These are phyloP conservation scores for Ceratorhiza oryzae-sativae DNA, from an alignment of 1,284 basidiomycete genomes.

Conservation along the genomic window DNA sequence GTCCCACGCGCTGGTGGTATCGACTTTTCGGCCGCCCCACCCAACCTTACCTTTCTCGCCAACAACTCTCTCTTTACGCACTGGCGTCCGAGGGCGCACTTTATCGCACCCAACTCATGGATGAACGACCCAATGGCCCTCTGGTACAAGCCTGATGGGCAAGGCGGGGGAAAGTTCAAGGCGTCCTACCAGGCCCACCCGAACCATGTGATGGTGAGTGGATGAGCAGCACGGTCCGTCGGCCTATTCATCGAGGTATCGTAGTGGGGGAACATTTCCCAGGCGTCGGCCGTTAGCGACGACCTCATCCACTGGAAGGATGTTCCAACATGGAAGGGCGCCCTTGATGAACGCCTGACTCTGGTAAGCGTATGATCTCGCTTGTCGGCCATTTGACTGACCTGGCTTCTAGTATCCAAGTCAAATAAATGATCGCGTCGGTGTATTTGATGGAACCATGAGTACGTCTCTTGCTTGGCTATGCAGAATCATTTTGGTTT, in stretches of 20 bases:
- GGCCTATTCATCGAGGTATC: neutral
- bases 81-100: slow-evolving; percentile 33
- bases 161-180: slow-evolving; percentile 37
- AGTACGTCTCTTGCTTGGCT: neutral
- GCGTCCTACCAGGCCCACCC: slow-evolving; percentile 35
- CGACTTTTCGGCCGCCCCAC: slow-evolving; percentile 30
- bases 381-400: neutral
- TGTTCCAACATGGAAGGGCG: slow-evolving; percentile 28
- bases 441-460: slow-evolving; percentile 33
- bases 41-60: slow-evolving; percentile 17
- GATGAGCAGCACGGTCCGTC: neutral
- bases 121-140: slow-evolving; percentile 34
- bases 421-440: slow-evolving; percentile 18
- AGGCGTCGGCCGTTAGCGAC: slow-evolving; percentile 34
- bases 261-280: slow-evolving; percentile 34
- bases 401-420: slow-evolving; percentile 13
- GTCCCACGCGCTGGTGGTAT: slow-evolving; percentile 20
- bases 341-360: slow-evolving; percentile 20
- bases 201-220: slow-evolving; percentile 25
- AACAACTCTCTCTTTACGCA: slow-evolving; percentile 34
- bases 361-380: neutral
- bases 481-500: neutral
- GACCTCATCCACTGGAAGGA: slow-evolving; percentile 37
- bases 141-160: slow-evolving; percentile 31
- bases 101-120: slow-evolving; percentile 37